Base-by-base conservation (phyloP, 352 stramenopile genomes). In the Blastocystis sp. region DNA sequence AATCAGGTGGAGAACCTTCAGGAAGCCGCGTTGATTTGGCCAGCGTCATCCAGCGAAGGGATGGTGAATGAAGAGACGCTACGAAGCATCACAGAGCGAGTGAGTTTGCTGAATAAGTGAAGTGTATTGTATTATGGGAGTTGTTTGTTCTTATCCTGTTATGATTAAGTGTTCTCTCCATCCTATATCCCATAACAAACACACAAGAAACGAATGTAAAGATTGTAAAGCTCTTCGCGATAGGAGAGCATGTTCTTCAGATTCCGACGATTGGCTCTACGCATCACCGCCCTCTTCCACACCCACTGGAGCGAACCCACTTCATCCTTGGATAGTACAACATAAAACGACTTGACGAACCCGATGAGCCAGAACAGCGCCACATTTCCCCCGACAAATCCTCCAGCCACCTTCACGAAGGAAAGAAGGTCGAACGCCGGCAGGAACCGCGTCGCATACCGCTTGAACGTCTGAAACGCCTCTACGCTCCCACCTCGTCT, bases 211-310 rank as follows among this genome's bases (percentile, higher is more conserved):
- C 40, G 18, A 32, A 81, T 81, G 46, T 81, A 81, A 21, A 63
- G 44, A 40, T 81, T 81, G 36, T 81, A 81, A 40, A 81, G 46
- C 51, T 81, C 69, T 61, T 81, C 69, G 16, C 69, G 46, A 38
- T 81, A 81, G 34, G n/a, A 27, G 3, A 81, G 18, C 69, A 81
- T 81, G 18, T 3, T 64, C 48, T 81, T 81, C 48, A 81, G 48
- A 11, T 21, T 64, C 69, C 63, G 61, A 24, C 69, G 69, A 64
- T 81, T 81, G 34, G 32, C 27, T 44, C 61, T 72, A 72, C 24
- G 32, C 18, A 3, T 72, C 61, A 72, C 24, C 1, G 4, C 32
- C 29, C 16, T 14, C 0, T 27, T 1, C 16, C 14, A 2, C 27
- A 27, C 32, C 24, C 27, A 72, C 69, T 81, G 69, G 18, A 81